A percentile compares a stretch with the other conserved stretches of the same genome.
These are phyloP conservation scores for Symbiodinium pilosum DNA, from an alignment of 73 alveolate genomes.

Conservation along the genomic window DNA sequence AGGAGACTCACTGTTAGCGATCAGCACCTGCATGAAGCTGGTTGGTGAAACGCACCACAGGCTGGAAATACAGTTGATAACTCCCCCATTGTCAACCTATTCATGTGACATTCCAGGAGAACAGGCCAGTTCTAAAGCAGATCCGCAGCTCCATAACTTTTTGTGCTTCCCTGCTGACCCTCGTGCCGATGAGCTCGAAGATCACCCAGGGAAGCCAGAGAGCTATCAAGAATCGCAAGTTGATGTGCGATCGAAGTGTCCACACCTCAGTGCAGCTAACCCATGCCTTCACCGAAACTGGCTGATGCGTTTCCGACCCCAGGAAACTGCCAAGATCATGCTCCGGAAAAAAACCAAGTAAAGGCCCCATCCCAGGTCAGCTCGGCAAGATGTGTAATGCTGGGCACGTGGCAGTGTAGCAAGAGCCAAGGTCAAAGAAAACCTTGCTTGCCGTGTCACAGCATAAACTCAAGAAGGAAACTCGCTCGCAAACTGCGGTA, in stretches of 20 bases:
- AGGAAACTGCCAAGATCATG: too few relatives aligned
- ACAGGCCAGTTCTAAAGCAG: not conserved
- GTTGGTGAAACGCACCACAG: too few relatives aligned
- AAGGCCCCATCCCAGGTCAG: too few relatives aligned
- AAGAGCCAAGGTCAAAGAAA: constrained; percentile 27
- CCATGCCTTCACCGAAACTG: too few relatives aligned
- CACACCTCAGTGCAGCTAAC: constrained; percentile 17
- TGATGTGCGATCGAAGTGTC: constrained; percentile 50
- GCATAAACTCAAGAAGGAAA: too few relatives aligned
- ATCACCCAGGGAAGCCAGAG: constrained; percentile 33
- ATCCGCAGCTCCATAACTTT: not conserved
- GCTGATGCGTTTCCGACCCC: too few relatives aligned
- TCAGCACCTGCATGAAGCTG: not conserved
- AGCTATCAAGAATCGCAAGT: constrained; percentile 23
- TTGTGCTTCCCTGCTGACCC: not conserved
- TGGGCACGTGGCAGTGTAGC: not conserved
- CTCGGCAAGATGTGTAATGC: too few relatives aligned
- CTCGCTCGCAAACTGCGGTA: too few relatives aligned
- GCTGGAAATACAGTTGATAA: too few relatives aligned
- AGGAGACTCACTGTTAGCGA: constrained; percentile 24
- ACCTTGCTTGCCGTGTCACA: not conserved
- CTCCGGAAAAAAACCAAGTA: too few relatives aligned
- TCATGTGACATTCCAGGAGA: too few relatives aligned
- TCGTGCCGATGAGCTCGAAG: constrained; percentile 49
- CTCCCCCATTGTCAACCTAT: too few relatives aligned